Percentiles rank a stretch among this genome's conserved stretches.
phyloP scores from a whole-genome alignment of 352 stramenopile genomes.

The Pilasporangium apinafurcum region DNA sequence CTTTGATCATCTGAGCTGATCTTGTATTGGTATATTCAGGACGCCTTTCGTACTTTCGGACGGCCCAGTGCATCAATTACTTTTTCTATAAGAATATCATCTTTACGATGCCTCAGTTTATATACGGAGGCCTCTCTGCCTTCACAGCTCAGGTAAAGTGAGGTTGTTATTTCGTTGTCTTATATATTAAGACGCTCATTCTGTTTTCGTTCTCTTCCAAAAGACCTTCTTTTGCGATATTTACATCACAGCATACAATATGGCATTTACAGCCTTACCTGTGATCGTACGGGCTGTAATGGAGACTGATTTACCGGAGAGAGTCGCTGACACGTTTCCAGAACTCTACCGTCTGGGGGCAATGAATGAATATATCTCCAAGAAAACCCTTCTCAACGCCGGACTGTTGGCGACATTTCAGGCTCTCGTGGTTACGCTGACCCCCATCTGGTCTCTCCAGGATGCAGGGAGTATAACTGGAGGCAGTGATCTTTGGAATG shows the following conservation, averaged over 20 bases:
- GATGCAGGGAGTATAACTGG: constrained; percentile 35
- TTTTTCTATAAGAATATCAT: constrained; percentile 99
- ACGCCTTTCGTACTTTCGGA: constrained; percentile 95
- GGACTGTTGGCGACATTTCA: constrained; percentile 43
- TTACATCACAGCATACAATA: constrained; percentile 93
- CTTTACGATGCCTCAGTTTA: constrained; percentile 87
- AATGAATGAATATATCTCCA: constrained; percentile 57
- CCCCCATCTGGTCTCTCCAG: constrained; percentile 54
- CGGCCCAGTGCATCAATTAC: constrained; percentile 94
- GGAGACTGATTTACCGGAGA: constrained; percentile 71
- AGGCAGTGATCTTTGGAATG: constrained; percentile 68
- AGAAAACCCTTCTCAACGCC: constrained; percentile 31
- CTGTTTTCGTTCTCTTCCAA: not conserved
- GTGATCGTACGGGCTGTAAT: constrained; percentile 77
- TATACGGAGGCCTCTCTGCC: constrained; percentile 78
- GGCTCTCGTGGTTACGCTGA: constrained; percentile 43
- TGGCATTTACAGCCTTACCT: constrained; percentile 89
- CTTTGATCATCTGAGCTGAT: not conserved
- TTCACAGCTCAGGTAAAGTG: constrained; percentile 77
- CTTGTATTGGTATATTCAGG: constrained; percentile 28
- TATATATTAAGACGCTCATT: not conserved
- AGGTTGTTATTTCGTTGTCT: not conserved
- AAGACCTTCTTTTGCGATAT: constrained; percentile 75
- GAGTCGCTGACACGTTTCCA: constrained; percentile 56
- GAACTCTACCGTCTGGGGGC: constrained; percentile 65